phyloP scores from a whole-genome alignment of 2,329 filamentous ascomycete species.

The Phoma sp. region DNA sequence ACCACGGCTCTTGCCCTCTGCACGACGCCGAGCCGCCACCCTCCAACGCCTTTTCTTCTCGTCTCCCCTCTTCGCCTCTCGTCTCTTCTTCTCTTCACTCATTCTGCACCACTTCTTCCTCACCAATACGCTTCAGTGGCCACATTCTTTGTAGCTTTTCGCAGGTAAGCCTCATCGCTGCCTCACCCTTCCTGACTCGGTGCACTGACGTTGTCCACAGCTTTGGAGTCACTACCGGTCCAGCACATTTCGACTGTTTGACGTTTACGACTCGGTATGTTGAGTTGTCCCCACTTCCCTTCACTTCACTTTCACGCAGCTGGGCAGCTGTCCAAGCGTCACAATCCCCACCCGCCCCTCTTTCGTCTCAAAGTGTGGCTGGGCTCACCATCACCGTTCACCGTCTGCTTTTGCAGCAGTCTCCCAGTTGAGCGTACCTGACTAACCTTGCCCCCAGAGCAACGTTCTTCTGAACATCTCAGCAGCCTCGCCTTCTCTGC shows the following conservation, averaged over 20 bases:
- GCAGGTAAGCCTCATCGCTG: slow-evolving; percentile 37
- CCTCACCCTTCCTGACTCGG: neutral
- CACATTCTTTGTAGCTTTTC: slow-evolving; percentile 55
- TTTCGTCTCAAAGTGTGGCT: slow-evolving; percentile 6
- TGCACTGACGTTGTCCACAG: slow-evolving; percentile 33
- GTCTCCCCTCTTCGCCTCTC: slow-evolving; percentile 22
- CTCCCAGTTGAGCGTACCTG: neutral
- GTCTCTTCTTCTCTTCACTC: slow-evolving; percentile 36
- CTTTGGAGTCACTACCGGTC: slow-evolving; percentile 51
- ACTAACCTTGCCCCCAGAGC: slow-evolving; percentile 31
- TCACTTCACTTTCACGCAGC: slow-evolving; percentile 15
- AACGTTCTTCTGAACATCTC: slow-evolving; percentile 44
- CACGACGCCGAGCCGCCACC: slow-evolving; percentile 30
- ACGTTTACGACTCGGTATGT: slow-evolving; percentile 50
- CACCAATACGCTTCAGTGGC: slow-evolving; percentile 52
- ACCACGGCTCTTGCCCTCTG: slow-evolving; percentile 38
- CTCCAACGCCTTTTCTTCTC: slow-evolving; percentile 25
- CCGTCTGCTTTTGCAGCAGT: neutral
- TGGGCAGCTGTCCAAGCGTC: neutral
- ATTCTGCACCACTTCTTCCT: slow-evolving; percentile 48
- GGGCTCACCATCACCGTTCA: slow-evolving; percentile 32
- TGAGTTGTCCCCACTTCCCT: neutral
- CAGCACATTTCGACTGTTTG: slow-evolving; percentile 49
- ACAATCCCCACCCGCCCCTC: slow-evolving; percentile 5
- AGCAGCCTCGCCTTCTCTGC: slow-evolving; percentile 25